Evolutionary conservation across 2,329 filamentous ascomycete genomes (phyloP), one percentile per base, ranked within the genome.

Genomic region (Penicillium sp.): DNA sequence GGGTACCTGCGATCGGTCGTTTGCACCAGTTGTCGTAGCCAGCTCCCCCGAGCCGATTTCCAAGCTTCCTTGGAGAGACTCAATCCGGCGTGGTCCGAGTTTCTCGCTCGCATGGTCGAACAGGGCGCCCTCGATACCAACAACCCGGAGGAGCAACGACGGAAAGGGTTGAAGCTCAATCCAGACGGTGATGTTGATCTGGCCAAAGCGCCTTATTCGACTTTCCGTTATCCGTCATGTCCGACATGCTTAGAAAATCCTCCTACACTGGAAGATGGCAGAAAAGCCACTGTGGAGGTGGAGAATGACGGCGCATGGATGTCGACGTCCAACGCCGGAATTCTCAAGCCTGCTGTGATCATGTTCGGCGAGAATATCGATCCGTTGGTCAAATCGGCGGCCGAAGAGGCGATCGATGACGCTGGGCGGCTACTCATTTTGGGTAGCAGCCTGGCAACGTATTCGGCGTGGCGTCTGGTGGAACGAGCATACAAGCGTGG

Each of bases 281-380:
- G 77, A 2, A 75, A 68, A 56, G 79, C 81, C 16, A 76, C 73
- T 24, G 86, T 97, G 1, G 79, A 89, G 58, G 83, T 89, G 11
- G 93, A 97, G 66, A 64, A 69, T 1, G 91, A 97, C 49, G 93
- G 93, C 0, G 93, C 92, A 0, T 95, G 88, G 90, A 75, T 79
- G 38, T 64, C 80, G 5, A 76, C 77, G 0, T 87, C 85, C 62
- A 86, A 82, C 2, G 90, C 86, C 0, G 94, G 93, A 2, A 85
- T 97, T 36, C 73, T 99, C 52, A 97, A 97, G 69, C 94, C 94
- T 3, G 90, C 90, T 1, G 92, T 99, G 2, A 87, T 92, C 65
- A 97, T 97, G 91, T 97, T 97, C 71, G 94, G 94, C 14, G 94
- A 97, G 74, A 92, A 86, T 56, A 96, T 97, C 47, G 79, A 84